Percentiles rank a stretch among this genome's conserved stretches.
phyloP scores from a whole-genome alignment of 1,284 basidiomycete species.

The Cutaneotrichosporon cavernicola region DNA sequence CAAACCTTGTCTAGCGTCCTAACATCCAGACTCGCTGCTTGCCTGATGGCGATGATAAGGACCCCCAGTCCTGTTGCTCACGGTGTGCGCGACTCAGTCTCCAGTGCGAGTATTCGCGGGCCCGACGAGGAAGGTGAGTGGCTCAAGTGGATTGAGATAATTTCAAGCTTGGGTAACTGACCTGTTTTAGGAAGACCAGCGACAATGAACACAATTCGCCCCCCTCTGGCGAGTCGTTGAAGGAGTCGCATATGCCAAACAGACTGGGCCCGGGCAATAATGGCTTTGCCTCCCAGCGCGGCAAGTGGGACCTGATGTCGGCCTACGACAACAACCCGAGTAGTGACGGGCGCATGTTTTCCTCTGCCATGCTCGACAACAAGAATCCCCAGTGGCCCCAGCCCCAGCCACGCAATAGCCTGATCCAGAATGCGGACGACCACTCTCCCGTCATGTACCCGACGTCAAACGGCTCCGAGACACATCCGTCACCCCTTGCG shows the following conservation, averaged over 20 bases:
- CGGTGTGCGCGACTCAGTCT: constrained; percentile 23
- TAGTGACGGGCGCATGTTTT: background rate
- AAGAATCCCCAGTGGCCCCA: background rate
- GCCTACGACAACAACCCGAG: background rate
- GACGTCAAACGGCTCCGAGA: constrained; percentile 1
- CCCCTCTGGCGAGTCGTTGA: background rate
- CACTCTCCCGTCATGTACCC: background rate
- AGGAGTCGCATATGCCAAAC: background rate
- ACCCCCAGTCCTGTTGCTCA: constrained; percentile 22
- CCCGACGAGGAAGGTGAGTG: constrained; percentile 19
- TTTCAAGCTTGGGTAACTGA: background rate
- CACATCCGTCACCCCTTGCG: background rate
- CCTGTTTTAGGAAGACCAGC: background rate
- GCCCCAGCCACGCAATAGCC: background rate
- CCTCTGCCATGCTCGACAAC: background rate
- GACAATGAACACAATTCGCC: background rate
- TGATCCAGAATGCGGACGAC: background rate
- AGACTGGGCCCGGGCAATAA: background rate
- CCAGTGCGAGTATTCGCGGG: constrained; percentile 19
- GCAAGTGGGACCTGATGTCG: background rate
- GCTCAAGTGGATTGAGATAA: background rate
- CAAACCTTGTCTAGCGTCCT: background rate
- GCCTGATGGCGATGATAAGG: constrained; percentile 21
- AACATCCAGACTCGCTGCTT: constrained; percentile 19
- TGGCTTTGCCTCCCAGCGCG: background rate